These are phyloP conservation scores for Colletotrichum gigasporum DNA, from an alignment of 2,329 filamentous ascomycete species.

Conservation along the genomic window DNA sequence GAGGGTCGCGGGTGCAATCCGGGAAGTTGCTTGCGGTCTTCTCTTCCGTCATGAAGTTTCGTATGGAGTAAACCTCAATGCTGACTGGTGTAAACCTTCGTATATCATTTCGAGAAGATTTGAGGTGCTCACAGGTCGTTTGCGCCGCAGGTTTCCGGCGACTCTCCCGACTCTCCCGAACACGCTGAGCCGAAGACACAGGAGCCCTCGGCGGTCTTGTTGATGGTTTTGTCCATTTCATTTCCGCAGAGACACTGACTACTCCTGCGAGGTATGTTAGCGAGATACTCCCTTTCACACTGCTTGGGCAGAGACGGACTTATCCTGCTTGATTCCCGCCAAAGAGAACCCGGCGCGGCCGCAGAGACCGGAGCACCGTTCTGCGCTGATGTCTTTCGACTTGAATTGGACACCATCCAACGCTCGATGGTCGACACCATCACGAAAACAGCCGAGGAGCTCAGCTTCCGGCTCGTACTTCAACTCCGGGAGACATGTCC, in stretches of 20 bases:
- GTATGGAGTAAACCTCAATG: background rate
- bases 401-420: background rate
- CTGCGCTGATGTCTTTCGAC: background rate
- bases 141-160: background rate
- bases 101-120: background rate
- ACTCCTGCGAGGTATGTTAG: background rate
- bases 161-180: background rate
- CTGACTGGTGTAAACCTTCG: background rate
- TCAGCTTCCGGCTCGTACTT: background rate
- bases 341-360: background rate
- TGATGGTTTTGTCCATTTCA: background rate
- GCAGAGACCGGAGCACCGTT: background rate
- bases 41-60: background rate
- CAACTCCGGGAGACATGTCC: slow-evolving; percentile 1
- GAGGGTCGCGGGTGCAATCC: slow-evolving; percentile 38
- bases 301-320: background rate
- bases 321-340: background rate
- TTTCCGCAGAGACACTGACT: background rate
- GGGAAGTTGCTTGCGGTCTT: slow-evolving; percentile 26
- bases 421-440: background rate
- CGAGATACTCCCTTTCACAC: background rate
- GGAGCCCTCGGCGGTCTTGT: background rate
- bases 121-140: background rate
- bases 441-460: background rate
- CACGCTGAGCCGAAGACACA: background rate